Base-by-base conservation (phyloP, 257 asterid genomes). In the Lycium ferocissimum region DNA sequence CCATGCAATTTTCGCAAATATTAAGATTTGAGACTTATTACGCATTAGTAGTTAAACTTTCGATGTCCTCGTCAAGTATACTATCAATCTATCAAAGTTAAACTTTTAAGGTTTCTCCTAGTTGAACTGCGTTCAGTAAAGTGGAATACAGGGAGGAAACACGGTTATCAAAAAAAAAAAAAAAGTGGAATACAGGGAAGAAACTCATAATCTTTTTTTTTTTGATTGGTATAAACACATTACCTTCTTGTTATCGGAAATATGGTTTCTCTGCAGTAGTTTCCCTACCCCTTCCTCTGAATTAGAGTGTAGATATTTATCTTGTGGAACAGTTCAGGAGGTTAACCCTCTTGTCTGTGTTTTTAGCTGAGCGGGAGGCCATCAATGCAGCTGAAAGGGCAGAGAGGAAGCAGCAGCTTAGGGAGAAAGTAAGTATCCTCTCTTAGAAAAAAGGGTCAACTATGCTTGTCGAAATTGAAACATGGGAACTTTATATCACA, bases 361-460 rank as follows among this genome's bases (percentile, higher is more conserved):
- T 56, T 84, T 76, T 83, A 97, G 98, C 99, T 90, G 98, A 97
- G 88, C 90, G 98, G 67, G 98, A 95, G 92, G 96, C 96, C 49
- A 94, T 97, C 75, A 90, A 92, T 89, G 97, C 95, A 9, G 99
- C 95, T 33, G 99, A 97, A 88, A 92, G 95, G 84, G 94, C 97
- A 4, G 95, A 94, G 91, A 92, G 98, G 91, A 97, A 97, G 83
- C 94, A 90, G 86, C 96, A 86, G 73, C 94, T 95, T 76, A 90
- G 98, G 10, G 98, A 97, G 78, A 97, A 95, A 88, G 99, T 94
- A 88, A 92, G 98, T 67, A 12, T 83, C 33, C 20, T 72, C 67
- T 38, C 75, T 40, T 49, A 57, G 73, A 47, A 49, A 78, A 26
- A 49, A 40, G 4, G 54, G 56, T 17, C 20, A 37, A 70, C 15